A percentile compares a stretch with the other conserved stretches of the same genome.
phyloP scores from a whole-genome alignment of 768 basidiomycete species.

The Dacryopinax spathularia region DNA sequence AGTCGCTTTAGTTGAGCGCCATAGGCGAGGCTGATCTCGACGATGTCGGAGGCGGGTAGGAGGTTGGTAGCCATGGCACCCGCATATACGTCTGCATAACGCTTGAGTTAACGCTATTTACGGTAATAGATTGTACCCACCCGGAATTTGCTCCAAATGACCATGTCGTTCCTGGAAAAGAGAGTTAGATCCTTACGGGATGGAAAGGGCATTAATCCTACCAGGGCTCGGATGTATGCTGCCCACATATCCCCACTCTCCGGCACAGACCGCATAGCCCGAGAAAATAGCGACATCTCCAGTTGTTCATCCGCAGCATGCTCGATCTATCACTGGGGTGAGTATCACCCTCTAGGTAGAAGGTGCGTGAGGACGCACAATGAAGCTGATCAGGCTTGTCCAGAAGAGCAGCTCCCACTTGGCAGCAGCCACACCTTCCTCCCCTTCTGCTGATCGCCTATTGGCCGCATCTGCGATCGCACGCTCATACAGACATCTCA shows the following conservation, averaged over 20 bases:
- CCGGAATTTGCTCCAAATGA: background rate
- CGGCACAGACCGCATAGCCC: conserved; percentile 61
- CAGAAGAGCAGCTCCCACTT: conserved; percentile 45
- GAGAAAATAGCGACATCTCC: conserved; percentile 32
- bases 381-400: conserved; percentile 53
- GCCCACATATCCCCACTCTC: conserved; percentile 68
- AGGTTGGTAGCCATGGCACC: conserved; percentile 42
- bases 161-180: background rate
- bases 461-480: conserved; percentile 60
- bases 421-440: conserved; percentile 3
- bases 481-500: conserved; percentile 47
- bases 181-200: conserved; percentile 1
- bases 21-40: conserved; percentile 17
- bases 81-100: conserved; percentile 38
- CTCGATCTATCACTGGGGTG: conserved; percentile 27
- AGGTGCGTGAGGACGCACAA: conserved; percentile 33
- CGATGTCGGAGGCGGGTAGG: conserved; percentile 21
- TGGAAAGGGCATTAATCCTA: conserved; percentile 21
- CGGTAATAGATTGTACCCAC: background rate
- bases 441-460: conserved; percentile 30
- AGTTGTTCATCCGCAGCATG: conserved; percentile 16
- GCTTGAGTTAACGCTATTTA: background rate
- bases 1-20: background rate
- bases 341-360: background rate
- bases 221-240: conserved; percentile 57